phyloP scores from a whole-genome alignment of 2,329 filamentous ascomycete genomes.

The Tolypocladium sp. region DNA sequence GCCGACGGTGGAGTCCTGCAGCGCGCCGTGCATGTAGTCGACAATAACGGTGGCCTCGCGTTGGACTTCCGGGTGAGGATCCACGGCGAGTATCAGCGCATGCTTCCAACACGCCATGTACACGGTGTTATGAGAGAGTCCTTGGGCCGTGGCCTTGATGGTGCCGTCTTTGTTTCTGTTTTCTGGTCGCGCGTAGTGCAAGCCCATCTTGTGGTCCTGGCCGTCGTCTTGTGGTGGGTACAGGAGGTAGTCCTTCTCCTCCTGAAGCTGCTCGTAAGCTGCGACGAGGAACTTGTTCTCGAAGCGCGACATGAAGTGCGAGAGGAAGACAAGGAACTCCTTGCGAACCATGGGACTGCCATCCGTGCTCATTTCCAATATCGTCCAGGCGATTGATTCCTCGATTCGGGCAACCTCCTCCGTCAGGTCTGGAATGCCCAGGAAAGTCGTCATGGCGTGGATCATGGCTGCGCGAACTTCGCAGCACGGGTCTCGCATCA shows the following conservation, averaged over 20 bases:
- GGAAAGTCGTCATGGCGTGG: conserved; percentile 85
- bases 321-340: conserved; percentile 88
- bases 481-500: conserved; percentile 77
- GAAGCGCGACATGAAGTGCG: conserved; percentile 81
- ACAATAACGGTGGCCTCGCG: conserved; percentile 76
- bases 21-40: conserved; percentile 71
- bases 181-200: conserved; percentile 50
- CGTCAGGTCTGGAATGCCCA: conserved; percentile 87
- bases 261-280: conserved; percentile 80
- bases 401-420: conserved; percentile 87
- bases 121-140: conserved; percentile 75
- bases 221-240: conserved; percentile 47
- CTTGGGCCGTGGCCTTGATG: conserved; percentile 46
- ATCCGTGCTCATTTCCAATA: conserved; percentile 87
- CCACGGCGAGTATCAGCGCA: conserved; percentile 79
- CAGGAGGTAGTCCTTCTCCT: conserved; percentile 65
- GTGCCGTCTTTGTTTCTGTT: conserved; percentile 48
- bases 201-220: conserved; percentile 50
- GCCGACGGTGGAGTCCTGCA: conserved; percentile 71
- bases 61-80: conserved; percentile 90
- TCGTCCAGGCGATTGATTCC: conserved; percentile 79
- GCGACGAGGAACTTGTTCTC: conserved; percentile 87
- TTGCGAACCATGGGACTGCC: conserved; percentile 91
- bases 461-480: conserved; percentile 92
- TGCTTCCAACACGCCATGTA: conserved; percentile 95